Conservation (phyloP, 768 basidiomycete species). For the Mycena indigotica region DNA sequence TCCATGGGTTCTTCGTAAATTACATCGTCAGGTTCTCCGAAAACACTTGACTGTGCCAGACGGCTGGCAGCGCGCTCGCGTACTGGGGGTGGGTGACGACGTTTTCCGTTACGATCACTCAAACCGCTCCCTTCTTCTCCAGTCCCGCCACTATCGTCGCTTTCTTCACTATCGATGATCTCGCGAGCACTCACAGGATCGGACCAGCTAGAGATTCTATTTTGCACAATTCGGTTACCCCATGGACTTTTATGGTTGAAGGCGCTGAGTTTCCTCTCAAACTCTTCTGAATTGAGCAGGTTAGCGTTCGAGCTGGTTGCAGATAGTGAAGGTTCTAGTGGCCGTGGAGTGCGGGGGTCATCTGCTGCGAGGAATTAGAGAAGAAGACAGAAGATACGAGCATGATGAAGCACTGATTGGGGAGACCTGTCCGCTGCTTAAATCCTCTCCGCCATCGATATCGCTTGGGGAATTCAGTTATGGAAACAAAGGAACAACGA, state of each 20-base stretch:
- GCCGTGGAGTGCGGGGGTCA: slow-evolving; percentile 22
- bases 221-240: slow-evolving; percentile 37
- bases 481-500: background rate
- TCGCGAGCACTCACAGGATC: slow-evolving; percentile 50
- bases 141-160: slow-evolving; percentile 29
- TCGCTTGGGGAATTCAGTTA: slow-evolving; percentile 8
- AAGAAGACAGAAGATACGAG: background rate
- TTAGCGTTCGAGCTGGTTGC: slow-evolving; percentile 32
- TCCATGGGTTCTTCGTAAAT: slow-evolving; percentile 18
- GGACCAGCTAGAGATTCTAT: slow-evolving; percentile 56
- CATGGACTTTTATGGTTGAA: slow-evolving; percentile 47
- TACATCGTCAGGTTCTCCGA: slow-evolving; percentile 9
- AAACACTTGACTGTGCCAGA: slow-evolving; percentile 6
- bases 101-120: background rate
- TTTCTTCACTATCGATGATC: slow-evolving; percentile 32
- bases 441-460: slow-evolving; percentile 57
- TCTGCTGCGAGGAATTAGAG: slow-evolving; percentile 5
- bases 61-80: slow-evolving; percentile 4
- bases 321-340: slow-evolving; percentile 21
- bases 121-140: slow-evolving; percentile 17
- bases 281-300: slow-evolving; percentile 28
- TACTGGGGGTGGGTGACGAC: background rate
- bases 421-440: slow-evolving; percentile 81
- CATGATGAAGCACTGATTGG: slow-evolving; percentile 52
- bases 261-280: slow-evolving; percentile 38